Percentiles rank a stretch among this genome's conserved stretches.
Evolutionary conservation across 2,329 filamentous ascomycete genomes (phyloP).

Genomic region (Fusarium illudens): DNA sequence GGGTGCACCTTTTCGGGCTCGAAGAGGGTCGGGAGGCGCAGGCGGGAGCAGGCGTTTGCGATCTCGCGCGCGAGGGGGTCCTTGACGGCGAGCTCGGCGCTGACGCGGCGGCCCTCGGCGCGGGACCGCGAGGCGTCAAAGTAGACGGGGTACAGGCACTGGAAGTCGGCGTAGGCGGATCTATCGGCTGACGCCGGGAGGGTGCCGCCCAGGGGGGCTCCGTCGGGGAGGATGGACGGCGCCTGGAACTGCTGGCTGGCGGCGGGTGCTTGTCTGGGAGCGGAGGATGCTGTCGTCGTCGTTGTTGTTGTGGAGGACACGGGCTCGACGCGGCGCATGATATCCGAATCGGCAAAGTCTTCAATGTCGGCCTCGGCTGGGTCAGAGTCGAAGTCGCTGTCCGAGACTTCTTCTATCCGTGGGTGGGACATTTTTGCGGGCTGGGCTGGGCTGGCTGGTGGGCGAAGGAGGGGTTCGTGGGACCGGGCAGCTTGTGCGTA

Average conservation of each 20-base stretch:
- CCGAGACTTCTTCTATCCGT: conserved; percentile 90
- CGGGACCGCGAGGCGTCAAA: conserved; percentile 82
- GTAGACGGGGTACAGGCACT: conserved; percentile 95
- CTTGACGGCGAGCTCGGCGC: conserved; percentile 73
- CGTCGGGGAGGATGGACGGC: conserved; percentile 40
- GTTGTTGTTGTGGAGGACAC: conserved; percentile 40
- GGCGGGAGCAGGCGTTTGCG: conserved; percentile 79
- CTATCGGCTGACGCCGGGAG: conserved; percentile 56
- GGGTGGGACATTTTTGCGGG: conserved; percentile 76
- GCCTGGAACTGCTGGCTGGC: conserved; percentile 46
- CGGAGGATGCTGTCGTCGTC: conserved; percentile 35
- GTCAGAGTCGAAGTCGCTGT: conserved; percentile 81
- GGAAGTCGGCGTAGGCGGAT: conserved; percentile 74
- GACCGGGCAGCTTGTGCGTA: neutral
- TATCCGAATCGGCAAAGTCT: conserved; percentile 67
- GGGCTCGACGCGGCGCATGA: conserved; percentile 57
- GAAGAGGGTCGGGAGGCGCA: conserved; percentile 78
- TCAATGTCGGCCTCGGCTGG: conserved; percentile 86
- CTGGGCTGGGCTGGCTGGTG: conserved; percentile 4
- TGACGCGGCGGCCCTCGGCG: conserved; percentile 82
- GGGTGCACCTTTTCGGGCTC: conserved; percentile 94
- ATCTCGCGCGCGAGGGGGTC: conserved; percentile 93
- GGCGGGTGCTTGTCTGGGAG: conserved; percentile 33
- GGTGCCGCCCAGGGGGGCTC: conserved; percentile 42
- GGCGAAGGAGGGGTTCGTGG: conserved; percentile 10